phyloP scores from a whole-genome alignment of 306 rosid species.

The Castanospermum australe region DNA sequence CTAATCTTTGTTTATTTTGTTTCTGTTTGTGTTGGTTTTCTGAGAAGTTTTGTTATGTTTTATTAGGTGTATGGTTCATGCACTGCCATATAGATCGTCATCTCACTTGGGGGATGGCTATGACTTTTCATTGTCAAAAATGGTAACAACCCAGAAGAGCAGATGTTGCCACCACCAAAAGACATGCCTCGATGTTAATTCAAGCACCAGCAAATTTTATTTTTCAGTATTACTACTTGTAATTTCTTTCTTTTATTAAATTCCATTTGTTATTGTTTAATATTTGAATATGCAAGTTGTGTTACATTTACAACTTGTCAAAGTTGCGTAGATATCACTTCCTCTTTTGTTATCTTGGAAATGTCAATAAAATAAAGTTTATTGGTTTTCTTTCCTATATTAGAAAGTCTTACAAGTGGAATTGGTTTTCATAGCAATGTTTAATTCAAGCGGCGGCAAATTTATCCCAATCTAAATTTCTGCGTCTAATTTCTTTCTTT shows the following conservation, averaged over 20 bases:
- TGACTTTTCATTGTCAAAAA: constrained; percentile 52
- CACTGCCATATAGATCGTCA: constrained; percentile 61
- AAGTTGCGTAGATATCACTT: too few species aligned
- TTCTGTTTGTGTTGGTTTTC: neutral
- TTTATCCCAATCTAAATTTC: too few species aligned
- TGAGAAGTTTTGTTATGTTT: neutral
- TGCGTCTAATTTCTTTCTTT: too few species aligned
- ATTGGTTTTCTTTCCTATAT: too few species aligned
- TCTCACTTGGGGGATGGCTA: constrained; percentile 55
- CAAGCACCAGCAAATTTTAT: neutral
- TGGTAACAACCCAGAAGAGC: constrained; percentile 25
- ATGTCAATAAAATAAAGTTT: too few species aligned
- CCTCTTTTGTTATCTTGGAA: too few species aligned
- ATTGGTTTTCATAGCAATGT: too few species aligned
- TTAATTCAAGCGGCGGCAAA: too few species aligned
- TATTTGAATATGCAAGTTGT: neutral
- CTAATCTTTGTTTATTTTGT: neutral
- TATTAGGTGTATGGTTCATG: constrained; percentile 56
- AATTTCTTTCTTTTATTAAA: neutral
- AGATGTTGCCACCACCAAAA: constrained; percentile 42
- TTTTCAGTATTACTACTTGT: neutral
- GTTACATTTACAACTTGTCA: too few species aligned
- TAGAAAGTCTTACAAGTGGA: too few species aligned
- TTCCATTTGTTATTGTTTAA: neutral
- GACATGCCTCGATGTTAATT: constrained; percentile 54